Evolutionary conservation across 371 early-diverging fungal genomes (phyloP), one percentile per base, ranked within the genome.

Genomic region (Lichtheimia ramosa): DNA sequence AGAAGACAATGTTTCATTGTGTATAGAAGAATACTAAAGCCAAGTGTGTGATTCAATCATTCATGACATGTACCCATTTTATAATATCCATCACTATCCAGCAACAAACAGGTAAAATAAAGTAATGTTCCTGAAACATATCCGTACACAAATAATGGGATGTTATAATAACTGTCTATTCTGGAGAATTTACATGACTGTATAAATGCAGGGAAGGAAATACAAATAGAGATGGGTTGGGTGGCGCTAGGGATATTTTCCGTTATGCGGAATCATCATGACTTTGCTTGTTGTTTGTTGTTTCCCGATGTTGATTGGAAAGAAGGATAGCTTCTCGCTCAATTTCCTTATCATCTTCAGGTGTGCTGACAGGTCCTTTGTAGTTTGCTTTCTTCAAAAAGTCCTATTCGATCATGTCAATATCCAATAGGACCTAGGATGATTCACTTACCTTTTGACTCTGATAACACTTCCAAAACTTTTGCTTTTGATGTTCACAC

Each of bases 401-500:
- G 50, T 65, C 58, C 78, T 73, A 65, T 25, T 1, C 49, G n/a
- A 6, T 2, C 1, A 12, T 12, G 51, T 51, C 25, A 51, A 54
- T 34, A 34, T 40, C 40, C 40, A 2, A 15, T 34, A 0, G 12
- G 0, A 1, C 54, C 16, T 27, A 39, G 34, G 27, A 40, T n/a
- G 20, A 18, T 39, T 18, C n/a, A 54, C 27, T 42, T 64, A 79
- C 82, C 72, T 74, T 83, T 62, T 83, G 83, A 42, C 73, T 48
- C 6, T 74, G 70, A 50, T 69, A 83, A 51, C 86, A 85, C 15
- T 65, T 62, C 75, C 82, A 81, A 55, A 85, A 79, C 48, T 55
- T 68, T 40, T 81, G 78, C 48, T 83, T 83, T 60, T 82, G 82
- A 50, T 77, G 76, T 67, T 83, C 81, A 58, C 86, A 85, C 84